Percentiles rank a stretch among this genome's conserved stretches.
Conservation (phyloP, 495 filamentous ascomycete species). For the Endocarpon pusillum region DNA sequence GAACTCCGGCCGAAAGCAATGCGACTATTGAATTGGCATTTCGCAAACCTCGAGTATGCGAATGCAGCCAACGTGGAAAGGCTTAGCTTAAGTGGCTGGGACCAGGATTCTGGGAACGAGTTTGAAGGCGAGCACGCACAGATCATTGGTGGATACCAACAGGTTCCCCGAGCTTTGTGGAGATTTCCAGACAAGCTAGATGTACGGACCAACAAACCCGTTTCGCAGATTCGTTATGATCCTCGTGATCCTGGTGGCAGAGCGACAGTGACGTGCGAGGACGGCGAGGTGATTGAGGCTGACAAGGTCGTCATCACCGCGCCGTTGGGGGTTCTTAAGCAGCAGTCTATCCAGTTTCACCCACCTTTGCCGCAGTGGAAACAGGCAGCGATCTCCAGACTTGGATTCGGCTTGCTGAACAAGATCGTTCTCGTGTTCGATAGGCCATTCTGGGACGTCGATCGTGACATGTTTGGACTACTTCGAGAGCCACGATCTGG, state of each 20-base stretch:
- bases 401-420: conserved; percentile 90
- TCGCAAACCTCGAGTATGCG: conserved; percentile 94
- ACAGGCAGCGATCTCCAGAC: conserved; percentile 55
- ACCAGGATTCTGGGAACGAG: conserved; percentile 93
- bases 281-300: conserved; percentile 60
- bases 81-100: conserved; percentile 83
- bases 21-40: conserved; percentile 90
- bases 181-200: conserved; percentile 62
- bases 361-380: conserved; percentile 82
- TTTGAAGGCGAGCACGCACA: conserved; percentile 89
- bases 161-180: conserved; percentile 68
- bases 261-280: conserved; percentile 51
- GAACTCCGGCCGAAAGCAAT: conserved; percentile 74
- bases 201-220: conserved; percentile 51
- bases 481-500: conserved; percentile 47
- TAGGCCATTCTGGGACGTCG: conserved; percentile 80
- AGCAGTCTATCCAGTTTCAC: conserved; percentile 53
- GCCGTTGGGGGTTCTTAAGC: conserved; percentile 79
- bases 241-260: conserved; percentile 19
- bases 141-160: conserved; percentile 83
- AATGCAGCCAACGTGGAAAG: conserved; percentile 77
- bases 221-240: conserved; percentile 52
- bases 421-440: conserved; percentile 89
- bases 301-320: conserved; percentile 80
- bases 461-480: conserved; percentile 85